Conservation (phyloP, 108 stramenopile genomes). For the Pseudonitzschia pungens region DNA sequence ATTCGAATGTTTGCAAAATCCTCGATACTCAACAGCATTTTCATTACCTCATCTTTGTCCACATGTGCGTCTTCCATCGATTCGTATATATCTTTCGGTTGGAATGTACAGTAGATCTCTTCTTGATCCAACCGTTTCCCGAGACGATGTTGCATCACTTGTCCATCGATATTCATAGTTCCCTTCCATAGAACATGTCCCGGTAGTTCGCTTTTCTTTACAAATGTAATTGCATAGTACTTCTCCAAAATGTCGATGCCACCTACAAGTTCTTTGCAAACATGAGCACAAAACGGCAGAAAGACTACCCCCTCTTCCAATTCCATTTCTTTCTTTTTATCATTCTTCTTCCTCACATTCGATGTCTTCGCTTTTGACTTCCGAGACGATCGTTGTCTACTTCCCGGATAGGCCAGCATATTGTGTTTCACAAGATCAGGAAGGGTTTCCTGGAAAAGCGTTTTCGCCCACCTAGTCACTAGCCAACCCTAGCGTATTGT, state of each 20-base stretch:
- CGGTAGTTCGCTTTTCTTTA: constrained; percentile 53
- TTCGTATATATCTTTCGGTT: constrained; percentile 49
- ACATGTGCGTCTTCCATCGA: constrained; percentile 53
- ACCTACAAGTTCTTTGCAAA: constrained; percentile 60
- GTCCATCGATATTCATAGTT: constrained; percentile 63
- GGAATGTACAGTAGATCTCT: constrained; percentile 77
- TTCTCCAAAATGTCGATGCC: constrained; percentile 40
- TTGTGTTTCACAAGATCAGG: constrained; percentile 50
- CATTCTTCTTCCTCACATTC: constrained; percentile 1
- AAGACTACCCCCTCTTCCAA: constrained; percentile 58
- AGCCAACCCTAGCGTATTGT: constrained; percentile 26
- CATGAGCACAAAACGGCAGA: constrained; percentile 78
- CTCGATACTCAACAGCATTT: constrained; percentile 50
- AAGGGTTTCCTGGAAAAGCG: constrained; percentile 67
- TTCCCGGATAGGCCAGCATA: constrained; percentile 51
- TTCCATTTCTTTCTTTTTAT: constrained; percentile 5
- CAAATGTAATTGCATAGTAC: constrained; percentile 69
- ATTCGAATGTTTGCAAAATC: constrained; percentile 63
- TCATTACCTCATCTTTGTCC: constrained; percentile 50
- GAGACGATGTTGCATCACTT: constrained; percentile 62
- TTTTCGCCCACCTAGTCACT: constrained; percentile 54
- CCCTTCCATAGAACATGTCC: constrained; percentile 75
- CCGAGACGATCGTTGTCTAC: background rate
- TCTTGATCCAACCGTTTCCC: constrained; percentile 73
- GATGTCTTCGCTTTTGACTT: constrained; percentile 24